Conservation (phyloP, 1,284 basidiomycete genomes). For the Pseudozyma pruni region DNA sequence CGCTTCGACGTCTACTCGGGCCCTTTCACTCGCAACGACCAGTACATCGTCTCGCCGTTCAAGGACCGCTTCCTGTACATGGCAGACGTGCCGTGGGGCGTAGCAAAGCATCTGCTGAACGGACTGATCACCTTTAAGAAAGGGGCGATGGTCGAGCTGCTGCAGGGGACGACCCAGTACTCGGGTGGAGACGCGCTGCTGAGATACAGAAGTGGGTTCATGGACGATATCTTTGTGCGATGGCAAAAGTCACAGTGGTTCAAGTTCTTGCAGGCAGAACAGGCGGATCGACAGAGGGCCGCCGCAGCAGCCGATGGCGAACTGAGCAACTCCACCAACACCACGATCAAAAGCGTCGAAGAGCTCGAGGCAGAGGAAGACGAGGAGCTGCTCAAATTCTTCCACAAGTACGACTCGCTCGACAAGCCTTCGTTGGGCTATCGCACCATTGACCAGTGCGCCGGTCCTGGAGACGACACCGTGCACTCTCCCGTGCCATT, state of each 20-base stretch:
- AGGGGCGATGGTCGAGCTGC: conserved; percentile 43
- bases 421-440: conserved; percentile 60
- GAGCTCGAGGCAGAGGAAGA: conserved; percentile 50
- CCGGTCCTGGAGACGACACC: conserved; percentile 61
- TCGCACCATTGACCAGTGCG: conserved; percentile 61
- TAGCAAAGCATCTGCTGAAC: conserved; percentile 49
- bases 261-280: conserved; percentile 33
- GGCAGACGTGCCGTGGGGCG: conserved; percentile 54
- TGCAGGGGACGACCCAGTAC: conserved; percentile 36
- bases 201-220: conserved; percentile 33
- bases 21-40: conserved; percentile 63
- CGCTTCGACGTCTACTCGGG: conserved; percentile 64
- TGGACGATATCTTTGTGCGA: conserved; percentile 41
- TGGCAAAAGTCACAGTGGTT: conserved; percentile 54
- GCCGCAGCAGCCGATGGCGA: conserved; percentile 22
- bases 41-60: conserved; percentile 65
- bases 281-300: conserved; percentile 18
- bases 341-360: conserved; percentile 21
- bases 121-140: conserved; percentile 45
- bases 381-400: conserved; percentile 32
- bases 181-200: conserved; percentile 33
- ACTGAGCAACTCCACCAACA: conserved; percentile 11
- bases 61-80: conserved; percentile 63
- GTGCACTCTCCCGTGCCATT: conserved; percentile 54
- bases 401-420: conserved; percentile 41